Conservation (phyloP, 2,329 filamentous ascomycete species). For the Nemania bipapillata region DNA sequence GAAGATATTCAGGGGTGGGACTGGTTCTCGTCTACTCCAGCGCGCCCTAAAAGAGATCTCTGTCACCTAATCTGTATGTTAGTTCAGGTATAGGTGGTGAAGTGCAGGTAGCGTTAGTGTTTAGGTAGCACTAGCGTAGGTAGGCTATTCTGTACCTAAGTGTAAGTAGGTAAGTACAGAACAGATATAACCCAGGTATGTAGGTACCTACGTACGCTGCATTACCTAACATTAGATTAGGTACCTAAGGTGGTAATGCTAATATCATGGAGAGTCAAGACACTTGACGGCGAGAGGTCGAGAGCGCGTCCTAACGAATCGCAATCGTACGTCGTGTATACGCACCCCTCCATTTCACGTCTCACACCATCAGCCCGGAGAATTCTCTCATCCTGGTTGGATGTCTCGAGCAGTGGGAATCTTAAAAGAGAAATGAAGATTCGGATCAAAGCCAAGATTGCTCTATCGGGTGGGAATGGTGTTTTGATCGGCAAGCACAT, state of each 20-base stretch:
- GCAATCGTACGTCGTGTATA: background rate
- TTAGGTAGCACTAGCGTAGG: too few species aligned
- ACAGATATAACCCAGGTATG: too few species aligned
- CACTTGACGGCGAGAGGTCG: background rate
- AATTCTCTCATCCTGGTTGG: slow-evolving; percentile 8
- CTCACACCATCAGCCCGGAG: slow-evolving; percentile 2
- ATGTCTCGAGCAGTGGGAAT: background rate
- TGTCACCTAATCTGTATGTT: too few species aligned
- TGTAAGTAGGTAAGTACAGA: too few species aligned
- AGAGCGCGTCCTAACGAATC: background rate
- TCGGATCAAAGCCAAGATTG: slow-evolving; percentile 22
- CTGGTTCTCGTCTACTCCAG: too few species aligned
- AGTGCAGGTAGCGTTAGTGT: too few species aligned
- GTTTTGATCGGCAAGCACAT: slow-evolving; percentile 30
- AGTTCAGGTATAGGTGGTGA: too few species aligned
- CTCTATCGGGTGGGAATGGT: slow-evolving; percentile 10
- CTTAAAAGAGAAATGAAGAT: slow-evolving; percentile 24
- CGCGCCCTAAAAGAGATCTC: background rate
- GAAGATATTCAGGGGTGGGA: slow-evolving; percentile 24
- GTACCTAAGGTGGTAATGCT: background rate
- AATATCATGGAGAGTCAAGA: background rate
- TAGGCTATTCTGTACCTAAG: too few species aligned
- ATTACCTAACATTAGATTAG: too few species aligned
- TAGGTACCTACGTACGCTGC: too few species aligned
- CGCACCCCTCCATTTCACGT: background rate